Base-by-base conservation (phyloP, 139 green algal species). In the Trebouxia sp. region DNA sequence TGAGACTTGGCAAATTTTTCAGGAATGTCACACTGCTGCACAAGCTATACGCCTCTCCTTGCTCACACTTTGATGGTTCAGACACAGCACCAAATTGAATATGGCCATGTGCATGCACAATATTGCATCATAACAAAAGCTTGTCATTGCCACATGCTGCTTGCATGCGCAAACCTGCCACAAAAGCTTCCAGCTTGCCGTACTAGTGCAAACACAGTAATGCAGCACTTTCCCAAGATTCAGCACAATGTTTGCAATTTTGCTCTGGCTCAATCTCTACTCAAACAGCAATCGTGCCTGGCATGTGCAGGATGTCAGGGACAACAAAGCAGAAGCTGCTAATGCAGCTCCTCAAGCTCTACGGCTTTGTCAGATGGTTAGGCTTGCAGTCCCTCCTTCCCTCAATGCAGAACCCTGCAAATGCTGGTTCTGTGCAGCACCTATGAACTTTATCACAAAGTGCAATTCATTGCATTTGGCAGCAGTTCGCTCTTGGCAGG, bases 251-350 rank as follows among this genome's bases (percentile, higher is more conserved):
- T 58, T 17, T 22, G 20, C 22, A 58, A 22, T 6, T 22, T 58
- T 58, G 4, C 4, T 17, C 50, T 58, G 50, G n/a, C n/a, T n/a
- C n/a, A n/a, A n/a, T n/a, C n/a, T n/a, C n/a, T n/a, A n/a, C n/a
- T 53, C 47, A 10, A 26, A 53, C 3, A 53, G 15, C 15, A 14
- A 14, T 53, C 47, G 14, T 26, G 15, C 14, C 47, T 2, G 14
- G n/a, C 41, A 6, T 78, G 9, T 70, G 42, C 85, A 93, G 86
- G 90, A 94, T 74, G 92, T 97, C 17, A 92, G 89, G 45, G 95
- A 98, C 88, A 95, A 87, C 38, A 87, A 93, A 78, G 86, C 92
- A 65, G 94, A 98, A 76, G 92, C 94, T 6, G 87, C 89, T 1
- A 84, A 89, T 47, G 94, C 91, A 26, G 93, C 91, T 30, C 90